These are phyloP conservation scores for Aureobasidium uvarum DNA, from an alignment of 2,329 filamentous ascomycete genomes.

Conservation along the genomic window DNA sequence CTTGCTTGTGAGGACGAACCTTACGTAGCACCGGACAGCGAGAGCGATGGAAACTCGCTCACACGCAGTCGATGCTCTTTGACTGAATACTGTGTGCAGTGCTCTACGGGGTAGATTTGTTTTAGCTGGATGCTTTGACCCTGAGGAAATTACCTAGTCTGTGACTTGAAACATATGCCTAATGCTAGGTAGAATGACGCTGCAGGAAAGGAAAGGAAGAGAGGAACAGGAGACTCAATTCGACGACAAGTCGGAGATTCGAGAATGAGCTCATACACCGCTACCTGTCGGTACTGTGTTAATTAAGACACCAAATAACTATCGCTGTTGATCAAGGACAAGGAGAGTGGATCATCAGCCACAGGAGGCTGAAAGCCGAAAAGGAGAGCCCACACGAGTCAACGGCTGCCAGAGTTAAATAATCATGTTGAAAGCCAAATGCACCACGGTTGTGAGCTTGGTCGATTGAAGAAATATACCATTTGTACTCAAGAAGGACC, in stretches of 20 bases:
- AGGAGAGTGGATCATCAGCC: background rate
- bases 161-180: background rate
- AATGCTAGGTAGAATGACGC: background rate
- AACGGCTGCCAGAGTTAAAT: too few species aligned
- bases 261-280: background rate
- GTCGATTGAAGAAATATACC: background rate
- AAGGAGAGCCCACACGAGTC: too few species aligned
- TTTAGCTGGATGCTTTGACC: background rate
- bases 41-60: constrained; percentile 27
- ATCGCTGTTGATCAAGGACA: background rate
- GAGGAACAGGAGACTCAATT: background rate
- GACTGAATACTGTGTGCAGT: background rate
- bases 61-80: constrained; percentile 26
- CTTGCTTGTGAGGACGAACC: background rate
- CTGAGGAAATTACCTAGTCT: constrained; percentile 9
- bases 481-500: background rate
- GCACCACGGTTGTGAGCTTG: too few species aligned
- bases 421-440: too few species aligned
- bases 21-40: constrained; percentile 22
- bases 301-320: background rate
- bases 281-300: background rate
- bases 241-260: background rate
- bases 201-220: background rate
- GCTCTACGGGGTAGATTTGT: constrained; percentile 10
- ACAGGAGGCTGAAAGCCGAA: too few species aligned